Percentiles rank a stretch among this genome's conserved stretches.
Conservation (phyloP, 1,284 basidiomycete species). For the Sanghuangporus baumii region DNA sequence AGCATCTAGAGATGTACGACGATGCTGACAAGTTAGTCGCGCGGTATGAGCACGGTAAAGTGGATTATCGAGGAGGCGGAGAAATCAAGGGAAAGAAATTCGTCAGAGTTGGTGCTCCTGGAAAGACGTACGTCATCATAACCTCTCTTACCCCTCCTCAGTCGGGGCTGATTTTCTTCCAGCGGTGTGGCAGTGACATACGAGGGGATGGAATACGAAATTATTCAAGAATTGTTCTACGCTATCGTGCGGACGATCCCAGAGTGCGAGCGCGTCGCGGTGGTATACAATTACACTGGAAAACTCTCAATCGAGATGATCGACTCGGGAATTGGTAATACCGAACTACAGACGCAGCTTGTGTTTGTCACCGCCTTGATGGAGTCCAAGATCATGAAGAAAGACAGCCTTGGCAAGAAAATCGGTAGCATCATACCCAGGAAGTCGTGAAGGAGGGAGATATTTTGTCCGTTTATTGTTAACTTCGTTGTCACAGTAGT, state of each 20-base stretch:
- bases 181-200: slow-evolving; percentile 7
- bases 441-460: not conserved
- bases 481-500: not conserved
- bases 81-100: slow-evolving; percentile 1
- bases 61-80: not conserved
- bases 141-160: not conserved
- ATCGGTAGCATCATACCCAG: not conserved
- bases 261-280: slow-evolving; percentile 5
- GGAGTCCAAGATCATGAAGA: slow-evolving; percentile 2
- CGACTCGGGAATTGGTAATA: not conserved
- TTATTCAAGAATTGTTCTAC: slow-evolving; percentile 14
- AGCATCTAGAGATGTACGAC: not conserved
- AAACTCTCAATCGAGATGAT: slow-evolving; percentile 12
- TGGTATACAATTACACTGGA: slow-evolving; percentile 10
- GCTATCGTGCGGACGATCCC: slow-evolving; percentile 14
- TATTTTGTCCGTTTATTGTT: not conserved
- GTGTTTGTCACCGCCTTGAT: slow-evolving; percentile 8
- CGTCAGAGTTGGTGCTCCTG: not conserved
- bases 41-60: not conserved
- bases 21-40: not conserved
- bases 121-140: slow-evolving; percentile 7
- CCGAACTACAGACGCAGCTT: slow-evolving; percentile 1
- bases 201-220: slow-evolving; percentile 6
- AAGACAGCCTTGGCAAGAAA: not conserved
- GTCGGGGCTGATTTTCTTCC: not conserved